Evolutionary conservation across 1,284 basidiomycete genomes (phyloP).

Genomic region (Cerrena zonata): DNA sequence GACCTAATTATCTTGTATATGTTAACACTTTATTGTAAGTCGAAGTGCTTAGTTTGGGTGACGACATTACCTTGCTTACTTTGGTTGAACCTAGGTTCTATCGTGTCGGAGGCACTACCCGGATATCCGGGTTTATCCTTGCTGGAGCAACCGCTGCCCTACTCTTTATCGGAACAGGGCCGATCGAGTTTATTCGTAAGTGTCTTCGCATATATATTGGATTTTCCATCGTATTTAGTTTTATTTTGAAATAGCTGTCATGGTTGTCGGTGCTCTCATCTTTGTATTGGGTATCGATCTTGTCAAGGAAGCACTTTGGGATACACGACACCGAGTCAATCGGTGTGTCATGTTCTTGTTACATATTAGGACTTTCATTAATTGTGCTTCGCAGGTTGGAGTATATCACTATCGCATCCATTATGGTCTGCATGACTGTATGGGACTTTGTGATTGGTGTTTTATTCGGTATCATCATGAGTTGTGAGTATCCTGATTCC

Average conservation of each 20-base stretch:
- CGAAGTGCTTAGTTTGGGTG: background rate
- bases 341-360: constrained; percentile 44
- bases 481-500: constrained; percentile 52
- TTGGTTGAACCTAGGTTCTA: constrained; percentile 64
- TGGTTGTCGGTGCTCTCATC: constrained; percentile 88
- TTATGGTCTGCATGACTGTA: constrained; percentile 86
- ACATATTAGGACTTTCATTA: too few relatives aligned
- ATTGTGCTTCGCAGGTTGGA: constrained; percentile 50
- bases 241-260: constrained; percentile 52
- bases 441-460: constrained; percentile 96
- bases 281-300: constrained; percentile 94
- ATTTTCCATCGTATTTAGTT: constrained; percentile 1
- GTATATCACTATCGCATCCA: constrained; percentile 73
- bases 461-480: constrained; percentile 85
- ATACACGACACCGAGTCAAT: constrained; percentile 85
- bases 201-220: constrained; percentile 17
- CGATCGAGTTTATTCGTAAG: constrained; percentile 85
- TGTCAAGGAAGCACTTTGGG: constrained; percentile 93
- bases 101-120: constrained; percentile 84
- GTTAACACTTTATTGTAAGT: constrained; percentile 83
- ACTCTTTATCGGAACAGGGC: constrained; percentile 77
- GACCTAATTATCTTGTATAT: constrained; percentile 80
- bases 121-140: constrained; percentile 82
- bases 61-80: background rate
- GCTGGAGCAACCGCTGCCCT: constrained; percentile 71